Base-by-base conservation (phyloP, 192 early-diverging fungal species). In the Mortierella hygrophila region DNA sequence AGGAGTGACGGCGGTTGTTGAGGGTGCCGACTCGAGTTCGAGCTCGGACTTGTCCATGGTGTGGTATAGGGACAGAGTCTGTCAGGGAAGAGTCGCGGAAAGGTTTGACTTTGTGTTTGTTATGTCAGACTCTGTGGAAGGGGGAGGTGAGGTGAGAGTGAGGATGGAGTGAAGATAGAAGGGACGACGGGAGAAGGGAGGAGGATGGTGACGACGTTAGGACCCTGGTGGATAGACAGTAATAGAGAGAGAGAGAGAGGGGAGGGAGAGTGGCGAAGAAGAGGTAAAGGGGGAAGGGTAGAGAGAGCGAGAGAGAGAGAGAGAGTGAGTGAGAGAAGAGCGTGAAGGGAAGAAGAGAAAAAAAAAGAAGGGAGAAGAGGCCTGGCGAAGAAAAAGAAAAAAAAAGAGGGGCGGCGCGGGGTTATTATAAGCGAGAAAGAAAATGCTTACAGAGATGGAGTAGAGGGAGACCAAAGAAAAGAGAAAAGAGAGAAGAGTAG, bases 1-100 rank as follows among this genome's bases (percentile, higher is more conserved):
- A 29, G 44, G 74, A 41, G 65, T 41, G 23, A 47, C 29, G 16
- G 74, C 42, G 35, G 83, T 57, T 35, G 35, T 35, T 35, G 35
- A 35, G 35, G 35, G 63, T 26, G 68, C 44, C 40, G 44, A 16
- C 68, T 68, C 23, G 44, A 75, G 52, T 32, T 82, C 81, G 35
- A 81, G 52, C 41, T 82, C 81, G 35, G 69, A 37, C 54, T 76
- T 82, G 75, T 72, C 75, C 81, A 82, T 82, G 65, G 37, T 54
- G 65, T 46, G 35, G n/a, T 32, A n/a, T 26, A 44, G 21, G 41
- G 18, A 32, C 16, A 68, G 7, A 35, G 38, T 35, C 9, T 26
- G 44, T 63, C 29, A 32, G 68, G 65, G 29, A 44, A 69, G 65
- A 35, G 32, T 21, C 38, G 35, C n/a, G 26, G 37, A 47, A n/a